phyloP scores from a whole-genome alignment of 257 asterid genomes.

The Gentiana dahurica region DNA sequence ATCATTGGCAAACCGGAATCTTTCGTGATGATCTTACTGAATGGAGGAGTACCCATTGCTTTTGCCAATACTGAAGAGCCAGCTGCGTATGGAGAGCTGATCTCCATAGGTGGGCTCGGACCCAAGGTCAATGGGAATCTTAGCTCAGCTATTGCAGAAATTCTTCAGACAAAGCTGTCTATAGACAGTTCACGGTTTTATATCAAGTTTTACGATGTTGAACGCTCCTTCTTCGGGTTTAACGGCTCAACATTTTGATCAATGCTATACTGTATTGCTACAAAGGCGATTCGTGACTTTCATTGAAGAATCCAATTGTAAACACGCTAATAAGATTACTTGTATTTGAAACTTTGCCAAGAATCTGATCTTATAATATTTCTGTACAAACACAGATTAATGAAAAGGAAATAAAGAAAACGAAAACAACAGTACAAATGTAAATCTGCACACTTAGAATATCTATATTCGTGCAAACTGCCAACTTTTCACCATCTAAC shows the following conservation, averaged over 20 bases:
- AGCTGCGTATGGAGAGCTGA: slow-evolving; percentile 82
- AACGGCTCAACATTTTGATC: slow-evolving; percentile 76
- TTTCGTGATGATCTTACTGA: slow-evolving; percentile 80
- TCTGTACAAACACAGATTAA: too few species aligned
- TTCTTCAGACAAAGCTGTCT: slow-evolving; percentile 73
- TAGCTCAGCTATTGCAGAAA: slow-evolving; percentile 83
- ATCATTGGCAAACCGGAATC: slow-evolving; percentile 93
- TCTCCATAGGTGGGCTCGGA: slow-evolving; percentile 81
- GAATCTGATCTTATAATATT: too few species aligned
- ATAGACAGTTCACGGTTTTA: slow-evolving; percentile 57
- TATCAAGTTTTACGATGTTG: slow-evolving; percentile 77
- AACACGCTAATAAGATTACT: too few species aligned
- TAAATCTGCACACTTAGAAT: too few species aligned
- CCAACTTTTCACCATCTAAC: too few species aligned
- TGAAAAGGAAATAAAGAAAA: too few species aligned
- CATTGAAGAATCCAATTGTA: too few species aligned
- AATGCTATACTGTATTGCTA: too few species aligned
- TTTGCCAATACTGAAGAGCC: slow-evolving; percentile 91
- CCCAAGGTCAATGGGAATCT: slow-evolving; percentile 64
- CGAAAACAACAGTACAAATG: too few species aligned
- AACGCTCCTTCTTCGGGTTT: slow-evolving; percentile 77
- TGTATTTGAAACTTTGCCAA: too few species aligned
- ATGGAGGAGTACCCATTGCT: slow-evolving; percentile 73
- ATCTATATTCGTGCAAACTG: too few species aligned
- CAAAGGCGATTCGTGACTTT: too few species aligned